phyloP scores from a whole-genome alignment of 371 early-diverging fungal species.

The Mortierella sp. region DNA sequence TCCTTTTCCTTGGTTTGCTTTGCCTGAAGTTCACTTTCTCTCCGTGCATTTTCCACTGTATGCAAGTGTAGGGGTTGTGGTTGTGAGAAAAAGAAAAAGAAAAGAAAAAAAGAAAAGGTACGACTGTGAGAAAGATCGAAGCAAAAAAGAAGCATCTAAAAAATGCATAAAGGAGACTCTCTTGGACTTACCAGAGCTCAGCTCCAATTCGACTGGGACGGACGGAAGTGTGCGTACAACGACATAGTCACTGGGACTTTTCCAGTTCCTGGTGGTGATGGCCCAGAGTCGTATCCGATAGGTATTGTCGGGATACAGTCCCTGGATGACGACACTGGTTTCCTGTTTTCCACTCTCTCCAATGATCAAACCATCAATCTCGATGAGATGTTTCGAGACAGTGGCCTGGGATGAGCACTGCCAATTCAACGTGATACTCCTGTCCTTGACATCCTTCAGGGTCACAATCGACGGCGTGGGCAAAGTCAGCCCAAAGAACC shows the following conservation, averaged over 20 bases:
- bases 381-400: constrained; percentile 56
- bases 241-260: constrained; percentile 55
- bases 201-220: constrained; percentile 45
- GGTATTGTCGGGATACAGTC: constrained; percentile 53
- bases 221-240: constrained; percentile 54
- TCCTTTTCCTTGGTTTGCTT: constrained; percentile 21
- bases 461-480: constrained; percentile 57
- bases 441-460: constrained; percentile 57
- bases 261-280: constrained; percentile 55
- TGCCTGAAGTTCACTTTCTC: constrained; percentile 37
- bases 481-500: constrained; percentile 56
- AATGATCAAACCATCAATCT: constrained; percentile 59
- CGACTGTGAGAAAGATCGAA: background rate
- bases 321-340: constrained; percentile 57
- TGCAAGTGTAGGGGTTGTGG: background rate
- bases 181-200: constrained; percentile 37
- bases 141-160: background rate
- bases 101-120: background rate
- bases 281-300: constrained; percentile 64
- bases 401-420: constrained; percentile 47
- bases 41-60: constrained; percentile 32
- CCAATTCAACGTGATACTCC: constrained; percentile 56
- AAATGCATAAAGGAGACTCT: background rate
- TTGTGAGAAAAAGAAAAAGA: background rate
- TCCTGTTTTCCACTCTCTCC: constrained; percentile 59